phyloP scores from a whole-genome alignment of 108 stramenopile species.

The Parmales sp. region DNA sequence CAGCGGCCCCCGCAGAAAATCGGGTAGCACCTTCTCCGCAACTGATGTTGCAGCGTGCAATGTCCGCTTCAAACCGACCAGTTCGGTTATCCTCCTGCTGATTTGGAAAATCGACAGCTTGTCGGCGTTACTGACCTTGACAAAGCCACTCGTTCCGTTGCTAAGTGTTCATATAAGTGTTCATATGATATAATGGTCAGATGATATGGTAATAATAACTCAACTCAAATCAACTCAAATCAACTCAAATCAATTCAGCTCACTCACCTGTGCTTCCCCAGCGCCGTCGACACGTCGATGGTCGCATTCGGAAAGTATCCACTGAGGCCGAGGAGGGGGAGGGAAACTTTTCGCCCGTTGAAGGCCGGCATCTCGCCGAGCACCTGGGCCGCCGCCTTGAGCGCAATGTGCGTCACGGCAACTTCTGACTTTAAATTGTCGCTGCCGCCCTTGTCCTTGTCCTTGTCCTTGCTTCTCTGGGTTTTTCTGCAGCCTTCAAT shows the following conservation, averaged over 20 bases:
- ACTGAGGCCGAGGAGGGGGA: conserved; percentile 20
- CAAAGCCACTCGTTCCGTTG: background rate
- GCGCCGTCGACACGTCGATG: conserved; percentile 13
- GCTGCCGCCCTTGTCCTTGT: background rate
- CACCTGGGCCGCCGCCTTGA: conserved; percentile 28
- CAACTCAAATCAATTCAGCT: too few relatives aligned
- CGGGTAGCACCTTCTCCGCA: background rate
- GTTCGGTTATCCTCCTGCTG: background rate
- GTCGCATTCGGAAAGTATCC: conserved; percentile 11
- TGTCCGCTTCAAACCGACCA: too few relatives aligned
- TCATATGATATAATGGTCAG: too few relatives aligned
- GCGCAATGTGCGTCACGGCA: conserved; percentile 34
- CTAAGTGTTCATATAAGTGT: too few relatives aligned
- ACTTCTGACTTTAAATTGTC: background rate
- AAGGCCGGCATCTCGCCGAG: conserved; percentile 15
- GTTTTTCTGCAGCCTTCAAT: conserved; percentile 27
- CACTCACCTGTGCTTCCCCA: too few relatives aligned
- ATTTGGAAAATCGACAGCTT: background rate
- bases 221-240: too few relatives aligned
- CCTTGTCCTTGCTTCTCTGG: conserved; percentile 6
- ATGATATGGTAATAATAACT: too few relatives aligned
- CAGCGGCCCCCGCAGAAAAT: background rate
- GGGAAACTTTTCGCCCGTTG: background rate
- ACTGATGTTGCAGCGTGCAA: too few relatives aligned
- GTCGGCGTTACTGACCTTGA: background rate